Conservation (phyloP, 73 alveolate species). For the Breviolum minutum region DNA sequence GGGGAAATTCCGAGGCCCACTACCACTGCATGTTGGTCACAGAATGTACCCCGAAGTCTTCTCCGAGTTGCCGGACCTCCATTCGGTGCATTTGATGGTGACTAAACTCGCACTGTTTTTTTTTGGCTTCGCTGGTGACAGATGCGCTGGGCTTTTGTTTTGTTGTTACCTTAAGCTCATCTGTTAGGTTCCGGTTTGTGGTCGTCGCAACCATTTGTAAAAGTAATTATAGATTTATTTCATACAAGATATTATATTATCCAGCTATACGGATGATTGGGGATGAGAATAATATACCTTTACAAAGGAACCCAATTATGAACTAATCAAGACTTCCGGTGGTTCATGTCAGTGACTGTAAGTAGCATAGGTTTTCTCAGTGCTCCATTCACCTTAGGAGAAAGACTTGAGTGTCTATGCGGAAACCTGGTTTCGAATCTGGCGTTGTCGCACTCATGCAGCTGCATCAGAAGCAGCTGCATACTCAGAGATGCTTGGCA, state of each 20-base stretch:
- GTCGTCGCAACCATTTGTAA: too few relatives aligned
- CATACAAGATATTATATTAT: neutral
- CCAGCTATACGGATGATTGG: too few relatives aligned
- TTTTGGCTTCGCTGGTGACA: neutral
- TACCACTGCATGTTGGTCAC: conserved; percentile 34
- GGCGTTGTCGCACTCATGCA: conserved; percentile 89
- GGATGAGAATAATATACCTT: too few relatives aligned
- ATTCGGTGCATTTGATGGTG: conserved; percentile 23
- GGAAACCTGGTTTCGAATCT: conserved; percentile 36
- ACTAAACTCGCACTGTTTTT: neutral
- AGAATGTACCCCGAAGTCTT: conserved; percentile 86
- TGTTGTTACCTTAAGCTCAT: too few relatives aligned
- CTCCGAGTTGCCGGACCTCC: conserved; percentile 76
- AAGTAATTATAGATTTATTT: neutral
- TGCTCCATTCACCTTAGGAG: neutral
- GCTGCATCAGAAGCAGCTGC: conserved; percentile 64
- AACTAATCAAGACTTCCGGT: neutral
- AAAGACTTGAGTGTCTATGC: conserved; percentile 34
- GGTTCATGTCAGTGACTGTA: neutral
- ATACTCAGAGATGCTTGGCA: conserved; percentile 30
- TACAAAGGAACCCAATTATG: too few relatives aligned
- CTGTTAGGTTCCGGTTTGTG: too few relatives aligned
- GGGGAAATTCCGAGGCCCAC: neutral
- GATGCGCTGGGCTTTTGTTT: neutral
- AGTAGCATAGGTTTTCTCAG: too few relatives aligned